phyloP scores from a whole-genome alignment of 352 stramenopile species.

The Saprolegnia parasitica region DNA sequence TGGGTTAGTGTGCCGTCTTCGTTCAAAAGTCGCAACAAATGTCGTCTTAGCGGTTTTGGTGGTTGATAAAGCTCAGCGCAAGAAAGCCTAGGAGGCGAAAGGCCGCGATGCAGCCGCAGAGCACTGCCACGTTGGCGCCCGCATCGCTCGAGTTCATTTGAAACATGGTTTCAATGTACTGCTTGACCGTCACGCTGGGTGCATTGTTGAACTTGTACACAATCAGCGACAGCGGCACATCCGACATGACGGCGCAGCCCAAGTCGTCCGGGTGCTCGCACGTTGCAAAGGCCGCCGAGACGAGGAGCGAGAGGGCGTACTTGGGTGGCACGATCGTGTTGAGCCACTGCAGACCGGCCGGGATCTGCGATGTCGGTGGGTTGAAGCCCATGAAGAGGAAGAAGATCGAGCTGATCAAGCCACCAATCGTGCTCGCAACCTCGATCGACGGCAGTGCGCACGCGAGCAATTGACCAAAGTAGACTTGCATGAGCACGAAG shows the following conservation, averaged over 20 bases:
- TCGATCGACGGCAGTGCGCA: constrained; percentile 43
- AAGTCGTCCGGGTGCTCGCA: constrained; percentile 38
- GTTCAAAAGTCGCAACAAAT: no score
- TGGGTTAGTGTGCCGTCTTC: no score
- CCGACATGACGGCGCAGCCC: constrained; percentile 48
- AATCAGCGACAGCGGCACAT: constrained; percentile 41
- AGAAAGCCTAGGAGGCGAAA: constrained; percentile 47
- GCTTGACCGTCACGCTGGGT: background rate
- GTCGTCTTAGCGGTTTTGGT: constrained; percentile 44
- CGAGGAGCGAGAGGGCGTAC: constrained; percentile 39
- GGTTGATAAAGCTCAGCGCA: constrained; percentile 52
- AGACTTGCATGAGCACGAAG: constrained; percentile 43
- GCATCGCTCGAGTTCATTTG: background rate
- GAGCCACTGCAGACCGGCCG: constrained; percentile 49
- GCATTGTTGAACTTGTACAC: constrained; percentile 19
- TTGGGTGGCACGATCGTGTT: constrained; percentile 46
- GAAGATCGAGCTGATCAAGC: constrained; percentile 60
- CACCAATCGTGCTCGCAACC: constrained; percentile 40
- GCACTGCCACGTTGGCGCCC: background rate
- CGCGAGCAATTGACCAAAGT: constrained; percentile 44
- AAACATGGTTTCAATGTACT: constrained; percentile 18
- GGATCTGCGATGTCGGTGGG: constrained; percentile 46
- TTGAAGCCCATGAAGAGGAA: constrained; percentile 77
- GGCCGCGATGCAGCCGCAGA: constrained; percentile 32
- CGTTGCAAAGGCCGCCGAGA: constrained; percentile 37